phyloP scores from a whole-genome alignment of 495 filamentous ascomycete species.

The Penicillium egyptiacum region DNA sequence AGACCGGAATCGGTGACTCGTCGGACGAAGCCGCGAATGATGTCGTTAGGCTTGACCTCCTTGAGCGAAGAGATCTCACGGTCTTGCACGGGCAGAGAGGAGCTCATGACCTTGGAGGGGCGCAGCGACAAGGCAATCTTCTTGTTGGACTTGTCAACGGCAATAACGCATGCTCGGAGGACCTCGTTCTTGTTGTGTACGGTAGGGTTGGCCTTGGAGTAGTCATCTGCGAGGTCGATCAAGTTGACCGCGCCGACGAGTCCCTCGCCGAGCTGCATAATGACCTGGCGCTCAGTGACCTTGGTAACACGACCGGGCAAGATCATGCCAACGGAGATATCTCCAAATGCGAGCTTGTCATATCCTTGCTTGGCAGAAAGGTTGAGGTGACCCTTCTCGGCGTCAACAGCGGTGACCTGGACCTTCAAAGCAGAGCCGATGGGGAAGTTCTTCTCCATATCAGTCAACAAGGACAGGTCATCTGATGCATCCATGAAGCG shows the following conservation, averaged over 20 bases:
- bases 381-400: conserved; percentile 72
- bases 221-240: conserved; percentile 83
- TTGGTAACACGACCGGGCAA: conserved; percentile 82
- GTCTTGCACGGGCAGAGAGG: conserved; percentile 79
- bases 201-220: conserved; percentile 66
- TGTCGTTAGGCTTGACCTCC: conserved; percentile 73
- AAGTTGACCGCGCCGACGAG: conserved; percentile 73
- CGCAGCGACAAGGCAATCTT: conserved; percentile 76
- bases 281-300: conserved; percentile 74
- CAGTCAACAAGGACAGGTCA: conserved; percentile 70
- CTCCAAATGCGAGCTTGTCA: conserved; percentile 61
- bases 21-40: conserved; percentile 86
- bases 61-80: conserved; percentile 66
- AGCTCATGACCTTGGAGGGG: conserved; percentile 84
- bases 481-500: conserved; percentile 79
- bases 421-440: conserved; percentile 81
- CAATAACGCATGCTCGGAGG: conserved; percentile 76
- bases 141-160: conserved; percentile 81
- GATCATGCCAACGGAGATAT: conserved; percentile 73
- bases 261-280: conserved; percentile 78
- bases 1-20: conserved; percentile 82
- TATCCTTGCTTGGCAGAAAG: conserved; percentile 66
- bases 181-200: conserved; percentile 78
- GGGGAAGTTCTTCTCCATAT: conserved; percentile 82
- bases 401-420: conserved; percentile 72